Evolutionary conservation across 2,329 filamentous ascomycete species (phyloP), one percentile per base, ranked within the genome.

Genomic region (Conoideocrella luteorostrata): DNA sequence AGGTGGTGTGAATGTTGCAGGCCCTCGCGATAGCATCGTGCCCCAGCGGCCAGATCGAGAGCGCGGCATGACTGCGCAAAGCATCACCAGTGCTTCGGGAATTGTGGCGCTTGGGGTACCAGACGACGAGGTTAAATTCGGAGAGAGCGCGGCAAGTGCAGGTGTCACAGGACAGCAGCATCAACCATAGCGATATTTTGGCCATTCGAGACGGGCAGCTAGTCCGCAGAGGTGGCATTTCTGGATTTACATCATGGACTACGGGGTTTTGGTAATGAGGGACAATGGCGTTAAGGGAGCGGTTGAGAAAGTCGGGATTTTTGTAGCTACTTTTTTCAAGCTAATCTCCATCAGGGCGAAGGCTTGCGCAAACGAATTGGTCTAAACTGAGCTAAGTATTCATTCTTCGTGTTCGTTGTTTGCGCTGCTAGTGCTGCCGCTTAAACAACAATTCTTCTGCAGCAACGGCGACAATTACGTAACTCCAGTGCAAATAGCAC

Each of bases 71-170:
- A 64, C 62, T 4, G 54, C 58, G 4, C 63, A 69, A 21, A 77
- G 72, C 53, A 60, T 65, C 41, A 45, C 69, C 42, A 78, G 72
- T 45, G 55, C 68, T 5, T 68, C 63, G 30, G 34, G 41, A 34
- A 78, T 72, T 46, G 58, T 70, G 3, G 74, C 63, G 5, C 69
- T 78, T 0, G 77, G 77, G 2, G 77, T 80, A 3, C 71, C 76
- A 0, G 78, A 81, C 34, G 77, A 80, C 37, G 77, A 79, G 55
- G 60, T 82, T 34, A 69, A 70, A 41, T 77, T 82, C 22, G 78
- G 78, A 2, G 78, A 82, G 64, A 82, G 78, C 49, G 78, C 78
- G 1, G 74, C 77, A 2, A 80, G 74, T 52, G 57, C 59, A 13
- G 59, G 60, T 15, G 50, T 63, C 15, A 49, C 11, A 11, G 34